A percentile compares a stretch with the other conserved stretches of the same genome.
Evolutionary conservation across 1,284 basidiomycete species (phyloP).

Genomic region (Marasmius tenuissimus): DNA sequence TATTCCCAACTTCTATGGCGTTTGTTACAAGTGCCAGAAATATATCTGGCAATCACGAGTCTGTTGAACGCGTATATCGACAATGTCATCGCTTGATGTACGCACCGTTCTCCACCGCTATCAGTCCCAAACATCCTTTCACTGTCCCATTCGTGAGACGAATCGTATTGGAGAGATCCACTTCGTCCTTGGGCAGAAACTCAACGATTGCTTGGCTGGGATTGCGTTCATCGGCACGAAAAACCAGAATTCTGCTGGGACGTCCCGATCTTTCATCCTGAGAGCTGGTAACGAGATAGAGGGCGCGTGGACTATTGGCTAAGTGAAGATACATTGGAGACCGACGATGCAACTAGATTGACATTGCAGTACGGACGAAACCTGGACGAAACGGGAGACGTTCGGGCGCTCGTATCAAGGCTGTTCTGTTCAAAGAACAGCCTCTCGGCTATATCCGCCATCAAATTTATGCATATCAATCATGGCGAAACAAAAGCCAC

Average conservation of each 20-base stretch:
- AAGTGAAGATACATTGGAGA: slow-evolving; percentile 69
- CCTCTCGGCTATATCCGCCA: no score
- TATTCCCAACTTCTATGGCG: slow-evolving; percentile 78
- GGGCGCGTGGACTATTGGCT: slow-evolving; percentile 58
- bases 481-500: no score
- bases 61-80: not conserved
- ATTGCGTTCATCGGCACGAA: slow-evolving; percentile 61
- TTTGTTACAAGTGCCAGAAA: slow-evolving; percentile 79
- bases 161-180: slow-evolving; percentile 65
- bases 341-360: not conserved
- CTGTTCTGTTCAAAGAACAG: no score
- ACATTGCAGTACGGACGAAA: no score
- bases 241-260: slow-evolving; percentile 64
- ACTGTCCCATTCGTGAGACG: slow-evolving; percentile 66
- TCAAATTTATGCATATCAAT: no score
- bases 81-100: not conserved
- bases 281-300: slow-evolving; percentile 71
- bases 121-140: slow-evolving; percentile 82
- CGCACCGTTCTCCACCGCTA: slow-evolving; percentile 67
- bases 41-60: slow-evolving; percentile 51
- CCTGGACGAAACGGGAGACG: no score
- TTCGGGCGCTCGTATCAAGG: no score
- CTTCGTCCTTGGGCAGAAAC: slow-evolving; percentile 71
- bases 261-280: slow-evolving; percentile 62
- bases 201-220: slow-evolving; percentile 77